phyloP scores from a whole-genome alignment of 2,329 filamentous ascomycete genomes.

The Trichophyton schoenleinii region DNA sequence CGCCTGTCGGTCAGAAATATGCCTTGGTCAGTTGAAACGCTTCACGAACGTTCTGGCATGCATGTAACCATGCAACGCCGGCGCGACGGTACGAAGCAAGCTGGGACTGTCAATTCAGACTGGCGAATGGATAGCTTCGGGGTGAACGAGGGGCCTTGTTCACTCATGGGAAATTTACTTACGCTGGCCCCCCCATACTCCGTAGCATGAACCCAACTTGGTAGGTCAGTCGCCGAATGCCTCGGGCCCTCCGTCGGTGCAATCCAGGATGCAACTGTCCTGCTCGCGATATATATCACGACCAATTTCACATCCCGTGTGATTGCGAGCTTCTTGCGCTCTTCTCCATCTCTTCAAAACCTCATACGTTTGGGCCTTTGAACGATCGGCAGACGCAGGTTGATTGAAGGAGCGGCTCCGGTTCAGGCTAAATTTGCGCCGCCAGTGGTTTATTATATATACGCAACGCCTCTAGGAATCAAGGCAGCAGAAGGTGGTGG shows the following conservation, averaged over 20 bases:
- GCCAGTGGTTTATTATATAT: not conserved
- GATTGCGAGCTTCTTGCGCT: no score
- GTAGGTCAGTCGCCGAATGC: not conserved
- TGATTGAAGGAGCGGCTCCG: not conserved
- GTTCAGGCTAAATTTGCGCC: not conserved
- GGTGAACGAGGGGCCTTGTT: not conserved
- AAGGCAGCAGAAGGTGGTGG: not conserved
- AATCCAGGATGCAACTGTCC: not conserved
- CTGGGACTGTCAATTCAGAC: not conserved
- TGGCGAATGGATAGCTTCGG: slow-evolving; percentile 1
- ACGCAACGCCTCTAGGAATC: not conserved
- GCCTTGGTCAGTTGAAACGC: not conserved
- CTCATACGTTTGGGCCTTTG: not conserved
- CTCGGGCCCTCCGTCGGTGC: not conserved
- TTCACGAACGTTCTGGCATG: not conserved
- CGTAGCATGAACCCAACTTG: not conserved
- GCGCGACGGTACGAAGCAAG: not conserved
- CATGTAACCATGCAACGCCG: not conserved
- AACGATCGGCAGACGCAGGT: not conserved
- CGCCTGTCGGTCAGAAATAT: not conserved
- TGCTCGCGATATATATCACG: not conserved
- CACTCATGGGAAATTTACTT: not conserved
- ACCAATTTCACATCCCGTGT: not conserved
- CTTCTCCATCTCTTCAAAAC: not conserved
- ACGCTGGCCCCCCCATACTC: not conserved